Conservation (phyloP, 441 rosid species). For the Populus trichocarpa region DNA sequence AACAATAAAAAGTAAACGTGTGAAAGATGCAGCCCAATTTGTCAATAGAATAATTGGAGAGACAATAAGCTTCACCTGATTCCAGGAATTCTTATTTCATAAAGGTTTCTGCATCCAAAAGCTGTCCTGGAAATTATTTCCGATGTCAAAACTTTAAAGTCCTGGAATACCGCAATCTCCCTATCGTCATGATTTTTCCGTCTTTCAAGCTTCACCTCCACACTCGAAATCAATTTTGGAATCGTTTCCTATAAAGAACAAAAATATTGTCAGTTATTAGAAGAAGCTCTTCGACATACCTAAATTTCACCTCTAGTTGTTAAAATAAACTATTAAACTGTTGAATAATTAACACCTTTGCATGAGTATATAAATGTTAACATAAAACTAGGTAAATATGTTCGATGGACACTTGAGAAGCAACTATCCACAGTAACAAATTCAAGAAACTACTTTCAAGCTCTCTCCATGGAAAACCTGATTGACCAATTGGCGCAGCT, state of each 20-base stretch:
- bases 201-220: conserved; percentile 28
- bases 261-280: neutral
- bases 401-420: too few relatives aligned
- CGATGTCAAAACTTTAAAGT: conserved; percentile 13
- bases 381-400: too few relatives aligned
- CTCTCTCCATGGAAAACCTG: conserved; percentile 38
- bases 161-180: conserved; percentile 24
- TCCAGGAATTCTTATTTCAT: too few relatives aligned
- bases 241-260: conserved; percentile 5
- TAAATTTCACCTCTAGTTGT: neutral
- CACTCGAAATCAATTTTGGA: conserved; percentile 23
- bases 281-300: neutral
- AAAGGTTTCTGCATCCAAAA: too few relatives aligned
- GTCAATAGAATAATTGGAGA: too few relatives aligned
- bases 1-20: too few relatives aligned
- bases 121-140: conserved; percentile 15
- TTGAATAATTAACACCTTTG: too few relatives aligned
- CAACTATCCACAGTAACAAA: neutral
- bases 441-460: conserved; percentile 24
- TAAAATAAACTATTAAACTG: too few relatives aligned
- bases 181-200: conserved; percentile 23
- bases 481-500: conserved; percentile 29
- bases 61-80: too few relatives aligned
- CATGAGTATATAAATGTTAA: too few relatives aligned
- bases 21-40: too few relatives aligned